phyloP scores from a whole-genome alignment of 129 eudicot species.

The Solidago caesia region DNA sequence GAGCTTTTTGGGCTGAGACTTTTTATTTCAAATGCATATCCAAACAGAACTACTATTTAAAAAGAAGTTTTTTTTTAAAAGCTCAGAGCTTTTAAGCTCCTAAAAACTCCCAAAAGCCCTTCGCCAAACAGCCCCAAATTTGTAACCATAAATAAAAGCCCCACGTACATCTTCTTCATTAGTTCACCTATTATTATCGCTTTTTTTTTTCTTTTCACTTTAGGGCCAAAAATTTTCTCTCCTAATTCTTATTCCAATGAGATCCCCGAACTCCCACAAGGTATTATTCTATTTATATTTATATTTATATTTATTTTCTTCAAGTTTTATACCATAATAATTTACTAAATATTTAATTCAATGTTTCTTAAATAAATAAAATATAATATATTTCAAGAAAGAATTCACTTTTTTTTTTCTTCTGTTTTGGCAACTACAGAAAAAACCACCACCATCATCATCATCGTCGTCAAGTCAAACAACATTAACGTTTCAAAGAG shows the following conservation, averaged over 20 bases:
- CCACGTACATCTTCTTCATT: background rate
- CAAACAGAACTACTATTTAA: too few species aligned
- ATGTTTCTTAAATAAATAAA: too few species aligned
- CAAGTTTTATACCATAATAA: background rate
- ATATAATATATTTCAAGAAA: too few species aligned
- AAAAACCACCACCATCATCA: slow-evolving; percentile 7
- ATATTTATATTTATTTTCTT: background rate
- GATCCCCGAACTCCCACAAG: background rate
- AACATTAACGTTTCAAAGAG: slow-evolving; percentile 35
- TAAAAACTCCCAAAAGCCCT: too few species aligned
- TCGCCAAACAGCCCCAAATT: too few species aligned
- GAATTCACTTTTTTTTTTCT: too few species aligned
- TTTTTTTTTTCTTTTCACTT: too few species aligned
- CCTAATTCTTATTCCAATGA: background rate
- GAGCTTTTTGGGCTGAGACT: too few species aligned
- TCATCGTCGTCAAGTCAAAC: background rate
- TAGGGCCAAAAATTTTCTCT: background rate
- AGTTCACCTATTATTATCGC: too few species aligned
- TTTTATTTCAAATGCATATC: too few species aligned
- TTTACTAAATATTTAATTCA: background rate
- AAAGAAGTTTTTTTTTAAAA: too few species aligned
- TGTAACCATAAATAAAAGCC: background rate
- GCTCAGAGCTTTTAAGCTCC: too few species aligned
- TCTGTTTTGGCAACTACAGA: background rate
- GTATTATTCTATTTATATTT: background rate